Evolutionary conservation across 768 basidiomycete species (phyloP), one percentile per base, ranked within the genome.

Genomic region (Russula brevipes): DNA sequence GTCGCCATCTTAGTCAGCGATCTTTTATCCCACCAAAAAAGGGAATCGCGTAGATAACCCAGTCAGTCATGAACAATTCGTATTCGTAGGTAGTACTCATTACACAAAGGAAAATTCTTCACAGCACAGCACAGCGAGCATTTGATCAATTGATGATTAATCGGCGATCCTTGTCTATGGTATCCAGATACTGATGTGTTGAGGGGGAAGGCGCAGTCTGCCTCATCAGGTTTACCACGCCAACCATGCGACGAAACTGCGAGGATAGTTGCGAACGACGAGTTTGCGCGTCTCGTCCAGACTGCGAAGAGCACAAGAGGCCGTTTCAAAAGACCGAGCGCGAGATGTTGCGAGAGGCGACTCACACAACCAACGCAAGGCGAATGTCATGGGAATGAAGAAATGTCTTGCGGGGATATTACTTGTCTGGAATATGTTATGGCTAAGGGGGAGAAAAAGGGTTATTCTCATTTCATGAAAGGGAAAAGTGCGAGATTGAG

Each of bases 361-460:
- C 69, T 60, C 49, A 72, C 71, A 70, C 11, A 41, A 72, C 56
- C 31, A 72, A 38, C 6, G 17, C 65, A 57, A 69, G 35, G 68
- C 82, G 67, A 79, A 83, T 30, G 77, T 72, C 64, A 84, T 72
- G 0, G 82, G 83, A 1, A 85, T 73, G 71, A 84, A 84, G 69
- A 81, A 80, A 68, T 78, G 72, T 66, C 81, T 76, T 17, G 70
- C 75, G 1, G 70, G 69, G 64, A 83, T 77, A 9, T 76, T 75
- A 33, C 79, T 74, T 0, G 81, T 85, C 63, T 78, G 72, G 76
- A 85, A 84, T 8, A 79, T 71, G 30, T 72, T 70, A 70, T 84
- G 82, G 74, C 67, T 68, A 12, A n/a, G 41, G 8, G 35, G 9
- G 31, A 44, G n/a, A 9, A n/a, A 6, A 42, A 10, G 19, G 1